Conservation (phyloP, 2,329 filamentous ascomycete genomes). For the Ascosphaera acerosa region DNA sequence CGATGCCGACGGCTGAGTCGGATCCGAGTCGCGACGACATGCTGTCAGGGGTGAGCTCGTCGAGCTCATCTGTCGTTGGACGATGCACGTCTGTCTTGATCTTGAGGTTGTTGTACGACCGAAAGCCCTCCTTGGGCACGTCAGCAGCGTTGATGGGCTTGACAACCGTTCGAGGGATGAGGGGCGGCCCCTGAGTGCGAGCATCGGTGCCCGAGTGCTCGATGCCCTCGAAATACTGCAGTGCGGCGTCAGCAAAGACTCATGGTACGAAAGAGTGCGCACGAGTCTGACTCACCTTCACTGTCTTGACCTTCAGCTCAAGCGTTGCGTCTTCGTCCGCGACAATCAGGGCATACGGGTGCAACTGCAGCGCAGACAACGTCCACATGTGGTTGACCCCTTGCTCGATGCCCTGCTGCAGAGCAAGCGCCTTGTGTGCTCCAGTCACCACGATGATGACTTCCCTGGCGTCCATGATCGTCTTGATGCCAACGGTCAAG, state of each 20-base stretch:
- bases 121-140: not conserved
- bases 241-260: not conserved
- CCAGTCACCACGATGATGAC: slow-evolving; percentile 65
- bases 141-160: slow-evolving; percentile 8
- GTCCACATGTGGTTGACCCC: slow-evolving; percentile 85
- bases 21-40: slow-evolving; percentile 21
- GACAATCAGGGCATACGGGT: slow-evolving; percentile 58
- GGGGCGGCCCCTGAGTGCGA: slow-evolving; percentile 18
- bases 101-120: slow-evolving; percentile 14
- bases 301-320: slow-evolving; percentile 48
- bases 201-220: slow-evolving; percentile 33
- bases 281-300: slow-evolving; percentile 21
- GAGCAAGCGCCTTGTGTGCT: slow-evolving; percentile 52
- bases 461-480: slow-evolving; percentile 55
- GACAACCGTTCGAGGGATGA: slow-evolving; percentile 16
- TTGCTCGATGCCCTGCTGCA: slow-evolving; percentile 59
- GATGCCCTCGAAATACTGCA: slow-evolving; percentile 46
- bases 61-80: slow-evolving; percentile 15
- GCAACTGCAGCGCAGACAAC: slow-evolving; percentile 53
- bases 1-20: slow-evolving; percentile 1
- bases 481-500: slow-evolving; percentile 63
- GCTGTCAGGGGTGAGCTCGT: slow-evolving; percentile 22
- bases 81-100: slow-evolving; percentile 18
- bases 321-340: slow-evolving; percentile 58
- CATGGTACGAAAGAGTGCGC: not conserved